phyloP scores from a whole-genome alignment of 345 rosid genomes.

The Syzygium aromaticum region DNA sequence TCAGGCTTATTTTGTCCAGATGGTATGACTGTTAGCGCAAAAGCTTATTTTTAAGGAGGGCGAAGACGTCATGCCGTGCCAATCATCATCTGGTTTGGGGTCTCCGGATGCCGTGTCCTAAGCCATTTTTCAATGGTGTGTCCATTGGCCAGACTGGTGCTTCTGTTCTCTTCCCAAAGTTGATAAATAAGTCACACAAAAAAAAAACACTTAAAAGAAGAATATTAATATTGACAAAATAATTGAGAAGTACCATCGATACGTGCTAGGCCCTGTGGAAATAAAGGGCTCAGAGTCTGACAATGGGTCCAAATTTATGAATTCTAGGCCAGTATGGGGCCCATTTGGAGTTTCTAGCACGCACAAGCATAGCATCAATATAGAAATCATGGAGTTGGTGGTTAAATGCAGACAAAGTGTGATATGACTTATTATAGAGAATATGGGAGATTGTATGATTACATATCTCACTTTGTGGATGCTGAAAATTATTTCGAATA shows the following conservation, averaged over 20 bases:
- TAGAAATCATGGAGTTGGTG: not conserved
- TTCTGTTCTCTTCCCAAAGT: not conserved
- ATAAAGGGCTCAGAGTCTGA: not conserved
- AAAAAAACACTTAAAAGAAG: not conserved
- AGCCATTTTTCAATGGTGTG: not conserved
- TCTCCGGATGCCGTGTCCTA: not conserved
- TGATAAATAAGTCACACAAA: not conserved
- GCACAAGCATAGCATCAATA: not conserved
- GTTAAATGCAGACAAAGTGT: not conserved
- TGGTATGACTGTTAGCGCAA: not conserved
- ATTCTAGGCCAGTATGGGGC: not conserved
- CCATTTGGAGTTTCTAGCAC: not conserved
- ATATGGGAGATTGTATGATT: not conserved
- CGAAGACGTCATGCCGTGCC: not conserved
- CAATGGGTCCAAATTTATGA: not conserved
- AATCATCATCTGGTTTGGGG: not conserved
- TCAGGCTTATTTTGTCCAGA: not conserved
- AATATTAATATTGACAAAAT: not conserved
- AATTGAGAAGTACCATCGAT: not conserved
- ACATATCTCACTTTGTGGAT: not conserved
- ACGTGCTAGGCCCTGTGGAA: not conserved
- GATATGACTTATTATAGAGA: not conserved
- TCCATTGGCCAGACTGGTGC: not conserved
- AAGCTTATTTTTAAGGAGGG: not conserved
- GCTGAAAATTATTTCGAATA: not conserved